Conservation (phyloP, 2,329 filamentous ascomycete genomes). For the Xylariaceae sp. region DNA sequence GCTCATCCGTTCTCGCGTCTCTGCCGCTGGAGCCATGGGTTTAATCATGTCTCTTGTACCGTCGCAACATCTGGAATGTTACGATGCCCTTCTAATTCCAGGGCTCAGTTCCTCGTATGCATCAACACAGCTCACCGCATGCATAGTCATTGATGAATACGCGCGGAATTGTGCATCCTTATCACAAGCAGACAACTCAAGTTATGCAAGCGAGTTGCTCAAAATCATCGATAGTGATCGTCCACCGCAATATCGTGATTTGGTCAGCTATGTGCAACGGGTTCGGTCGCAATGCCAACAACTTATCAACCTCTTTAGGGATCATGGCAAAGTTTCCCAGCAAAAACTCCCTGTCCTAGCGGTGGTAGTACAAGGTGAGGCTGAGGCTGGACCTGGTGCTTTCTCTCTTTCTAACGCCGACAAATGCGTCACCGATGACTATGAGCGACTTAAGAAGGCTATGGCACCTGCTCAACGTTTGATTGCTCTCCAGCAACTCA, state of each 20-base stretch:
- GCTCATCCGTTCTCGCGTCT: conserved; percentile 88
- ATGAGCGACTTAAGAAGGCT: conserved; percentile 85
- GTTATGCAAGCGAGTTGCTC: conserved; percentile 71
- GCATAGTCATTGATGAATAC: conserved; percentile 88
- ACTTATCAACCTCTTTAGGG: conserved; percentile 87
- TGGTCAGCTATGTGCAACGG: conserved; percentile 88
- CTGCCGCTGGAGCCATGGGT: conserved; percentile 84
- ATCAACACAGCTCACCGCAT: conserved; percentile 83
- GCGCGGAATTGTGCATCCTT: conserved; percentile 62
- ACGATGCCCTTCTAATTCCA: conserved; percentile 69
- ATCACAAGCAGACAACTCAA: conserved; percentile 57
- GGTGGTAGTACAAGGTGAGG: conserved; percentile 91
- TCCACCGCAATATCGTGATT: conserved; percentile 83
- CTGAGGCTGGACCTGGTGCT: conserved; percentile 87
- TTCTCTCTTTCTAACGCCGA: conserved; percentile 90
- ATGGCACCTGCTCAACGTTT: conserved; percentile 88
- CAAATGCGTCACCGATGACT: conserved; percentile 85
- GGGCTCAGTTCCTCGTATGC: conserved; percentile 77
- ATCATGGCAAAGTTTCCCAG: conserved; percentile 81
- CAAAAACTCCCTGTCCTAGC: conserved; percentile 80
- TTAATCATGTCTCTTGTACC: conserved; percentile 81
- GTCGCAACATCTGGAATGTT: conserved; percentile 64
- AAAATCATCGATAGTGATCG: conserved; percentile 82
- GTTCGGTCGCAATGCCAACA: conserved; percentile 91
- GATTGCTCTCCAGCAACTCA: conserved; percentile 79